Evolutionary conservation across 2,329 filamentous ascomycete genomes (phyloP), one percentile per base, ranked within the genome.

Genomic region (Pseudogymnoascus sp.): DNA sequence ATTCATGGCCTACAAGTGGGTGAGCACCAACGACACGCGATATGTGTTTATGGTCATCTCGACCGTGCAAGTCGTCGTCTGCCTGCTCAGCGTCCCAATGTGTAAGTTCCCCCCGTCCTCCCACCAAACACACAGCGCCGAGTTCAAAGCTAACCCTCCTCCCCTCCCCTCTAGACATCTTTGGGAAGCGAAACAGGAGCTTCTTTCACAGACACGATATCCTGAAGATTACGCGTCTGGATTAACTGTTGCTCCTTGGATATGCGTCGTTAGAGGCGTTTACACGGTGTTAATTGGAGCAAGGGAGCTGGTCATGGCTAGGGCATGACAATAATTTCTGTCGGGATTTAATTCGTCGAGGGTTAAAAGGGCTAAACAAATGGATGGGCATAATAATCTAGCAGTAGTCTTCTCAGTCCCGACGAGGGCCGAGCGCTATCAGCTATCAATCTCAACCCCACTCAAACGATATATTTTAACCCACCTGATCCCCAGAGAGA

Each of bases 1-100:
- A 0, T 96, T 88, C 73, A 88, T 85, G 68, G 91, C 91, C 0
- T 96, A 91, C 70, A 81, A 92, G 63, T 97, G 93, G 93, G 80
- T 88, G 8, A 67, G 77, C 0, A 72, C 73, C 7, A 85, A 85
- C 1, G 84, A 87, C n/a, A 83, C 85, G 64, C 80, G 82, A 55
- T 73, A 75, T 4, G 79, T 77, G 0, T 93, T 97, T 75, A 81
- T 89, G 61, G 81, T 84, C 18, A 82, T 96, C 55, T 87, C 85
- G 1, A 88, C 85, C 37, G 85, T 96, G 16, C 91, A 97, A 76
- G 81, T 96, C 0, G 86, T 80, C 1, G 79, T 96, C 59, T 96
- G 91, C 73, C 73, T 88, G 59, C 73, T 89, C 66, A 91, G 86
- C 61, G 81, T 96, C 63, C 89, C 90, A 1, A 83, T 88, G 80